Evolutionary conservation across 225 moss, liverwort and hornwort species (phyloP).

Genomic region (Takakia lepidozioides): DNA sequence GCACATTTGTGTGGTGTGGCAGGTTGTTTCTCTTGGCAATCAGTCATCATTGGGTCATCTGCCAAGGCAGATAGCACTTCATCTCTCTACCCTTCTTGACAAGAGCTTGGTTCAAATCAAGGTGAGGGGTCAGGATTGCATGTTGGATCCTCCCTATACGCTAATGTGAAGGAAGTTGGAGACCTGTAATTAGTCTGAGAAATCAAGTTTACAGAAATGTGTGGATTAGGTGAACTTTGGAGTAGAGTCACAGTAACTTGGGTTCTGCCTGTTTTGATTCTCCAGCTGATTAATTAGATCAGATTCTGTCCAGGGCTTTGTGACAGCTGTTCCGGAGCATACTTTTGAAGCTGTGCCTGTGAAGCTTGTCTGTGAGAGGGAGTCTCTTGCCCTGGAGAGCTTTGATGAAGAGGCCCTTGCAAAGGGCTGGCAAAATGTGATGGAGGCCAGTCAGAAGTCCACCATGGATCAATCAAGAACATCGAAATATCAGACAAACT

Average conservation of each 20-base stretch:
- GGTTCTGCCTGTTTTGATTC: too few species aligned
- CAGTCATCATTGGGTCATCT: constrained; percentile 63
- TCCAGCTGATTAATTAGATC: neutral
- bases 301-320: constrained; percentile 37
- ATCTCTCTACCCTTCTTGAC: constrained; percentile 67
- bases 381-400: constrained; percentile 14
- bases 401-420: constrained; percentile 17
- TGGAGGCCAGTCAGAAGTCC: constrained; percentile 30
- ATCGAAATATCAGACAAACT: constrained; percentile 82
- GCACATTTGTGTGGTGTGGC: constrained; percentile 2
- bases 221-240: too few species aligned
- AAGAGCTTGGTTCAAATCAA: constrained; percentile 42
- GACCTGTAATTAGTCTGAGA: too few species aligned
- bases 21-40: constrained; percentile 47
- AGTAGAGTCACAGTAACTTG: too few species aligned
- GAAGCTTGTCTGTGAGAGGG: constrained; percentile 41
- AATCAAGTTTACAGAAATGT: too few species aligned
- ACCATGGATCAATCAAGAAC: constrained; percentile 8
- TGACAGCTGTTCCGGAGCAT: constrained; percentile 56
- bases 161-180: neutral
- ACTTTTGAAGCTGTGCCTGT: constrained; percentile 58
- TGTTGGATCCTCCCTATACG: neutral
- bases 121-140: constrained; percentile 21
- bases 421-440: constrained; percentile 46
- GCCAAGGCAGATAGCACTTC: constrained; percentile 60